Evolutionary conservation across 345 rosid genomes (phyloP), one percentile per base, ranked within the genome.

Genomic region (Toxicodendron radicans): DNA sequence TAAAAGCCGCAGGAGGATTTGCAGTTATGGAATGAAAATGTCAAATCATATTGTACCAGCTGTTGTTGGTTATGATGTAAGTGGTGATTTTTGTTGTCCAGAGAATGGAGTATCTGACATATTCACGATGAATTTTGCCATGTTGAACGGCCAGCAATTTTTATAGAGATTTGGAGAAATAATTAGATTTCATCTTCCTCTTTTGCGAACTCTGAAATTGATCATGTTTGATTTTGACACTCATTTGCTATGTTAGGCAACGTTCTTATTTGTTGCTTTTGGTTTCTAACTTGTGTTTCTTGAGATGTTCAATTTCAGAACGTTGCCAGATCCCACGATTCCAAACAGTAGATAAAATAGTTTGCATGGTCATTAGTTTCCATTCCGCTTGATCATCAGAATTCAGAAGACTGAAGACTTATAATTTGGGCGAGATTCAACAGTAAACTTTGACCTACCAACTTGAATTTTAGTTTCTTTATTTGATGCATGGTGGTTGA

Each of bases 1-100:
- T 84, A 38, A 82, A 83, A 68, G 80, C 89, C 24, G 89, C 76
- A 3, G 89, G 89, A 62, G 87, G 87, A 27, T 78, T 80, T 73
- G 83, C 84, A 9, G 78, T 82, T 24, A 80, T 86, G 86, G 89
- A 84, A 77, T 86, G 77, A 81, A 48, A 54, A 27, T 12, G 30
- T n/a, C 35, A 2, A 58, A 16, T 64, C 61, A 46, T 14, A 13
- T 13, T 70, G n/a, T 76, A 41, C 1, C n/a, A 48, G 52, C 27
- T 52, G 3, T 48, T 61, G 30, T 14, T 60, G 5, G 16, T 58
- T 69, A 17, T 58, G 54, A 23, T 75, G 56, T 49, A 35, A 14
- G 4, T 33, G 58, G 7, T 23, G 43, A 48, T 20, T 14, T 38
- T 54, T 11, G 18, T 1, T 46, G 65, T 23, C 14, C 8, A 20